Percentiles rank a stretch among this genome's conserved stretches.
phyloP scores from a whole-genome alignment of 768 basidiomycete species.

The Lentinula boryana region DNA sequence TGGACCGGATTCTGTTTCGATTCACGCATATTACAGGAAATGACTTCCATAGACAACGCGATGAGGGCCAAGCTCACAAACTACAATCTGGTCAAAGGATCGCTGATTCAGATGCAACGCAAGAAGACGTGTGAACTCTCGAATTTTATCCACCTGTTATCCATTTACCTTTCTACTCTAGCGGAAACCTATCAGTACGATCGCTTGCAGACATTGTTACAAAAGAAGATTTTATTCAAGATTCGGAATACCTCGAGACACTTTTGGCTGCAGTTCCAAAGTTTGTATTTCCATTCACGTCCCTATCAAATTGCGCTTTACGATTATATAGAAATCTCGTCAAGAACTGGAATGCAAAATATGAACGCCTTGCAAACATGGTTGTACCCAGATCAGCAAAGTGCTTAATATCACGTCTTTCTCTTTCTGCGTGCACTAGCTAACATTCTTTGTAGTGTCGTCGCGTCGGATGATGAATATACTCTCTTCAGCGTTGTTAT shows the following conservation, averaged over 20 bases:
- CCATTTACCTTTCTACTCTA: conserved; percentile 23
- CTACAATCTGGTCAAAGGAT: conserved; percentile 93
- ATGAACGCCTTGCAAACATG: conserved; percentile 84
- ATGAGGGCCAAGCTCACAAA: conserved; percentile 88
- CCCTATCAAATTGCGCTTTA: conserved; percentile 17
- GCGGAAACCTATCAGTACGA: conserved; percentile 92
- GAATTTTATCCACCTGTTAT: neutral
- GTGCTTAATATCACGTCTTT: conserved; percentile 40
- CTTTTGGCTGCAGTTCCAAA: conserved; percentile 90
- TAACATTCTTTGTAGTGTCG: conserved; percentile 37
- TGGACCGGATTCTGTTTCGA: neutral
- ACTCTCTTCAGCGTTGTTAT: conserved; percentile 79
- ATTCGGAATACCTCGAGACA: conserved; percentile 94
- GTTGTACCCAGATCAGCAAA: conserved; percentile 88
- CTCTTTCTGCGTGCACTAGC: neutral
- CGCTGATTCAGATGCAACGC: conserved; percentile 85
- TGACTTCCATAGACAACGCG: conserved; percentile 88
- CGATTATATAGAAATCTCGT: conserved; percentile 48
- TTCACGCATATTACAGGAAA: conserved; percentile 54
- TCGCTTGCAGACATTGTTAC: conserved; percentile 82
- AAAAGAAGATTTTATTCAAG: conserved; percentile 73
- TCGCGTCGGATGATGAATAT: conserved; percentile 87
- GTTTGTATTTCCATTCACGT: conserved; percentile 37
- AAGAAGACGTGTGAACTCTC: conserved; percentile 69
- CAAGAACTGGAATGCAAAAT: conserved; percentile 87